Evolutionary conservation across 2,329 filamentous ascomycete genomes (phyloP).

Genomic region (Paecilomyces fulvus): DNA sequence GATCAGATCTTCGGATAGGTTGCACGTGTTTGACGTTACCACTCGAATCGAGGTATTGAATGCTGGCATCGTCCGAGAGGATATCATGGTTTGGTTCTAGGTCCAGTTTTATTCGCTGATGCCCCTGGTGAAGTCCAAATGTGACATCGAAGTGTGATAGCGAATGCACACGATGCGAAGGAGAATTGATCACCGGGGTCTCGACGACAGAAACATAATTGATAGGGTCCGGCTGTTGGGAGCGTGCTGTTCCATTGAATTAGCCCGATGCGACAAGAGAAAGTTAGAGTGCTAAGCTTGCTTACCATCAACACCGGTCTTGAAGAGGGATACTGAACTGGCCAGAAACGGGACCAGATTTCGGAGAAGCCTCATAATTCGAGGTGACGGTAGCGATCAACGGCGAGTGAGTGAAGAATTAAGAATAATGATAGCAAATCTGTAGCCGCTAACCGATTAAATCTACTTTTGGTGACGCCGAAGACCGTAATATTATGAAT

Average conservation of each 20-base stretch:
- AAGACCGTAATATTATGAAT: neutral
- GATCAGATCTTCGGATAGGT: constrained; percentile 59
- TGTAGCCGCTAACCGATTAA: neutral
- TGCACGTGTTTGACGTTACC: constrained; percentile 61
- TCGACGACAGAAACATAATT: constrained; percentile 65
- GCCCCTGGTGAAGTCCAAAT: constrained; percentile 62
- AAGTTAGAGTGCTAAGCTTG: neutral
- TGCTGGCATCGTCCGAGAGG: constrained; percentile 63
- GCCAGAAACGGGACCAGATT: constrained; percentile 18
- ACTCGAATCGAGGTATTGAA: constrained; percentile 64
- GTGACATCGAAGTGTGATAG: constrained; percentile 76
- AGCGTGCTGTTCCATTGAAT: constrained; percentile 50
- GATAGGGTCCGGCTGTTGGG: constrained; percentile 67
- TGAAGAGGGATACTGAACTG: constrained; percentile 17
- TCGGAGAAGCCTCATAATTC: constrained; percentile 19
- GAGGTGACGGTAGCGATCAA: constrained; percentile 5
- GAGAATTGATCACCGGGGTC: constrained; percentile 67
- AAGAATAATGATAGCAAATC: constrained; percentile 2
- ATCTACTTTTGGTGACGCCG: neutral
- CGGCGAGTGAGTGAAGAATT: neutral
- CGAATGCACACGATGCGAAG: constrained; percentile 69
- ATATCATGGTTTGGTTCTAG: constrained; percentile 90
- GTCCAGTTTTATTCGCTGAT: constrained; percentile 65
- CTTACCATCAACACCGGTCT: constrained; percentile 12
- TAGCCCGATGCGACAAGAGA: neutral